Percentiles rank a stretch among this genome's conserved stretches.
Conservation (phyloP, 345 rosid genomes). For the Eutrema japonicum region DNA sequence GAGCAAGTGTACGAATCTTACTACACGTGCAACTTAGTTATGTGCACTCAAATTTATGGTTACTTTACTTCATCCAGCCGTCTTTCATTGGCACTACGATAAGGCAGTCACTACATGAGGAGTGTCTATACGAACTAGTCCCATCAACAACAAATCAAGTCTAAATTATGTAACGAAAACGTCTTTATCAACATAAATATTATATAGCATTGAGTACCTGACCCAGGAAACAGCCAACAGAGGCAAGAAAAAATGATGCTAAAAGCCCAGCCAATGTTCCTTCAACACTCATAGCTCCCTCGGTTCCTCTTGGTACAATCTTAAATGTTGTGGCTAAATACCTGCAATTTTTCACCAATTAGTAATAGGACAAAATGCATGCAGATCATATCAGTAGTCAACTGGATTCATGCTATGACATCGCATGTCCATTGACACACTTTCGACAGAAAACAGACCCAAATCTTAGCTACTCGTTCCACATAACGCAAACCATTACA, state of each 20-base stretch:
- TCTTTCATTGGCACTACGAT: background rate
- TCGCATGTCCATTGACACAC: background rate
- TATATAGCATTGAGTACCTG: conserved; percentile 55
- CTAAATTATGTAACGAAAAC: background rate
- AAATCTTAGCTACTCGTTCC: conserved; percentile 23
- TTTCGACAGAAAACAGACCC: background rate
- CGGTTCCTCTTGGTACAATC: conserved; percentile 94
- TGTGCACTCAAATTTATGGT: background rate
- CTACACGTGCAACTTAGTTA: background rate
- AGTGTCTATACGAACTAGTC: background rate
- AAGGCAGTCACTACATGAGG: background rate
- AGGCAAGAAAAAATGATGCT: conserved; percentile 77
- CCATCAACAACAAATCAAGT: conserved; percentile 16
- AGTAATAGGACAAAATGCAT: conserved; percentile 1
- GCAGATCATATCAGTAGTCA: conserved; percentile 4
- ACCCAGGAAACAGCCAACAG: conserved; percentile 62
- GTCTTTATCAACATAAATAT: background rate
- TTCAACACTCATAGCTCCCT: conserved; percentile 94
- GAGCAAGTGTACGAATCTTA: background rate
- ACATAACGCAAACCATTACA: conserved; percentile 19
- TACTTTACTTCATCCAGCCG: background rate
- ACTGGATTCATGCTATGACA: background rate
- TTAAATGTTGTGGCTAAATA: conserved; percentile 84
- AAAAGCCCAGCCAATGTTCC: conserved; percentile 92
- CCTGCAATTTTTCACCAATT: conserved; percentile 35